Conservation (phyloP, 106 monocot species). For the Dendrobium catenatum region DNA sequence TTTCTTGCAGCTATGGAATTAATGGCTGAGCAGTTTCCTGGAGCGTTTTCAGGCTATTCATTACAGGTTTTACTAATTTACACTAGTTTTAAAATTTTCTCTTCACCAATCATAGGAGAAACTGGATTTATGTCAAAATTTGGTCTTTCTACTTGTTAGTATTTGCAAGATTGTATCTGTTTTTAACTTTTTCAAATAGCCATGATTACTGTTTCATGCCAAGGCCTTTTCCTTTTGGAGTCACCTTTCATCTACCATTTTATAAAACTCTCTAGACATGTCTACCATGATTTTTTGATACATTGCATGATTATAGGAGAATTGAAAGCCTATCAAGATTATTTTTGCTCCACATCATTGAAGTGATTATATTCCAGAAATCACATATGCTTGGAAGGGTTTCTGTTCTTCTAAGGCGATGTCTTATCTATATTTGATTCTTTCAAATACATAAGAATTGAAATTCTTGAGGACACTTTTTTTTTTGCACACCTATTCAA, state of each 20-base stretch:
- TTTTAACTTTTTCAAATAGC: background rate
- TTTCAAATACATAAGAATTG: too few species aligned
- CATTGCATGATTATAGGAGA: background rate
- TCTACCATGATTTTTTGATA: background rate
- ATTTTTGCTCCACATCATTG: background rate
- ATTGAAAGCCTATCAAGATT: background rate
- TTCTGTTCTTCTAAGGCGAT: too few species aligned
- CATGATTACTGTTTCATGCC: background rate
- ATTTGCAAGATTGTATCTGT: background rate
- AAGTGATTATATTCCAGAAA: background rate
- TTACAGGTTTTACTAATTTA: constrained; percentile 37
- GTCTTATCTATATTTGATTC: too few species aligned
- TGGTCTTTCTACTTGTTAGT: background rate
- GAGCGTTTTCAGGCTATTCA: constrained; percentile 69
- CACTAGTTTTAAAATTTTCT: background rate
- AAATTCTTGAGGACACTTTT: too few species aligned
- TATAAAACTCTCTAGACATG: background rate
- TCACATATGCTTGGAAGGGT: too few species aligned
- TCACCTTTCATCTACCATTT: background rate
- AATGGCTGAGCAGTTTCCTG: constrained; percentile 94
- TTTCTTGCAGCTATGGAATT: constrained; percentile 95
- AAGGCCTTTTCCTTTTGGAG: background rate
- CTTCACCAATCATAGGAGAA: background rate
- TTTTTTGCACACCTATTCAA: background rate
- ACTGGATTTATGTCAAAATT: background rate